A percentile compares a stretch with the other conserved stretches of the same genome.
phyloP scores from a whole-genome alignment of 441 rosid species.

The Jatropha podagrica region DNA sequence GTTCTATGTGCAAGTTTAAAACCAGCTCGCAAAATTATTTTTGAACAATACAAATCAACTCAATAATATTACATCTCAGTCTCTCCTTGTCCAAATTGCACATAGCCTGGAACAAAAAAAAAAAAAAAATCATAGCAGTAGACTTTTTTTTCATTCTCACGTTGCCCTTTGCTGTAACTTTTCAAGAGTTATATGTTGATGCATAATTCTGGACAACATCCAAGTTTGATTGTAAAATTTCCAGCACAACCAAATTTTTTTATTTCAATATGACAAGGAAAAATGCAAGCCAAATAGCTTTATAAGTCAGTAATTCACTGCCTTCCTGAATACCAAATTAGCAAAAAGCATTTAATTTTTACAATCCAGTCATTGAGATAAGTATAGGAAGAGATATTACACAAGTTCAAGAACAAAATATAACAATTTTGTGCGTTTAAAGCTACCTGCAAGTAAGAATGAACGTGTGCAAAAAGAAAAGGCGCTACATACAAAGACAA shows the following conservation, averaged over 20 bases:
- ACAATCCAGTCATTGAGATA: background rate
- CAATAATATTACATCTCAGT: background rate
- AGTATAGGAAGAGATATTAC: background rate
- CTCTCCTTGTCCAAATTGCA: background rate
- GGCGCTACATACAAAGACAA: background rate
- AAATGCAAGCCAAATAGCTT: background rate
- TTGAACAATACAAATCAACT: background rate
- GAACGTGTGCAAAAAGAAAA: background rate
- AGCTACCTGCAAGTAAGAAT: background rate
- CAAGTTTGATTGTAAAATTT: slow-evolving; percentile 1
- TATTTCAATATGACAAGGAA: background rate
- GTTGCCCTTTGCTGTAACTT: background rate
- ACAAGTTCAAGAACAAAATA: slow-evolving; percentile 3
- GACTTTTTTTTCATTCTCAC: background rate
- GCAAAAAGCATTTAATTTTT: background rate
- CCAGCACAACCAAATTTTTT: background rate
- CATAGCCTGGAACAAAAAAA: background rate
- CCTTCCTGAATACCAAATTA: slow-evolving; percentile 1
- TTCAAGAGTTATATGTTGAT: background rate
- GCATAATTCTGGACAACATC: background rate
- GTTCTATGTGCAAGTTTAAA: background rate
- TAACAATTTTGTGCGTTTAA: background rate
- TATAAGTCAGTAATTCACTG: background rate
- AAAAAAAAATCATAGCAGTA: background rate
- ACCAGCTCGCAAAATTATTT: background rate